Evolutionary conservation across 352 stramenopile genomes (phyloP), one percentile per base, ranked within the genome.

Genomic region (Globisporangium cederbergense): DNA sequence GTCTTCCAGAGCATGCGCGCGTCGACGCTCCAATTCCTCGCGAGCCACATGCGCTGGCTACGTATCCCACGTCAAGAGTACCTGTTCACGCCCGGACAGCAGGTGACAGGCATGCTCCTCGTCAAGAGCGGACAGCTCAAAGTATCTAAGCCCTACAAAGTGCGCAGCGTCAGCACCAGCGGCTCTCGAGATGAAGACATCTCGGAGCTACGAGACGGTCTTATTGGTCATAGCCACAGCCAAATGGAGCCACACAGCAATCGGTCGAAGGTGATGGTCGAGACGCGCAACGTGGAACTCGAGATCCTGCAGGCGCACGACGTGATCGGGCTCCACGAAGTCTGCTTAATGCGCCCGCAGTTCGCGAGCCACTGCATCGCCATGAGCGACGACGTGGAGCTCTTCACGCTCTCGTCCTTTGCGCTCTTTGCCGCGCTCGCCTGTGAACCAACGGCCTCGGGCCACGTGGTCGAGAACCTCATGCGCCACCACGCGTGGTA

Each of bases 341-440:
- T 55, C 5, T 77, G 74, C 34, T 22, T 73, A 2, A 68, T 84
- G 60, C 64, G 75, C 49, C 28, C 68, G 13, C 65, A 66, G 4
- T 90, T 88, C 55, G 60, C 68, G 1, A 77, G 70, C 51, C 83
- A 84, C 55, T 87, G 81, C 40, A 66, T 82, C 13, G 75, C 80
- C 6, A 76, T 71, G 6, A 76, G 62, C 3, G 43, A 46, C 2
- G 68, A 72, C 11, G 76, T 70, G 42, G 62, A 71, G 51, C 75
- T 77, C 0, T 77, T 81, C 46, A 65, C 70, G 3, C 36, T 87
- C 68, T 84, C 50, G 58, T 74, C 0, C 74, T 81, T 7, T 38
- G 86, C 49, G 13, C 25, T 55, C 49, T 55, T 55, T 16, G 28
- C 49, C 14, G 49, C 30, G 5, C 49, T 55, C 3, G 64, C 71